phyloP scores from a whole-genome alignment of 441 rosid genomes.

The Pelargonium citronellum region DNA sequence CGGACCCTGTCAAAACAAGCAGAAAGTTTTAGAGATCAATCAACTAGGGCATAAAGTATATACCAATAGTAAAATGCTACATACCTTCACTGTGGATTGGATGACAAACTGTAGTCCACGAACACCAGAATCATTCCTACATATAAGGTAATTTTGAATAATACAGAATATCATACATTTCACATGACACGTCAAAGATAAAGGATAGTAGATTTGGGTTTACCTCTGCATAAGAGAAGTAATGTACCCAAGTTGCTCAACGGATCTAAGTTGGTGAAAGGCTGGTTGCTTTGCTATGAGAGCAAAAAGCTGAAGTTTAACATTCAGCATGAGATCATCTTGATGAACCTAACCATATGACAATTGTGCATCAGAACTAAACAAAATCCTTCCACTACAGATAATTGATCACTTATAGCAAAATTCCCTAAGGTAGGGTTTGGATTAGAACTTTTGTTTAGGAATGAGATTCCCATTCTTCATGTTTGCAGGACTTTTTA shows the following conservation, averaged over 20 bases:
- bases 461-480: too few species aligned
- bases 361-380: conserved; percentile 12
- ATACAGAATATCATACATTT: conserved; percentile 9
- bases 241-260: conserved; percentile 90
- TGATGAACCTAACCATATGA: conserved; percentile 41
- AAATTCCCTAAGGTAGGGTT: too few species aligned
- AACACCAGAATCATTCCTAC: conserved; percentile 57
- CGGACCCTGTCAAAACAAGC: conserved; percentile 51
- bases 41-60: conserved; percentile 10
- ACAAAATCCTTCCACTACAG: background rate
- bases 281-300: conserved; percentile 73
- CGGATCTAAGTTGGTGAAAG: conserved; percentile 87
- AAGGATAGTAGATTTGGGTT: background rate
- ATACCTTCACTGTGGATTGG: conserved; percentile 82
- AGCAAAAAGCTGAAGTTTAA: conserved; percentile 68
- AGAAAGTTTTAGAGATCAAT: background rate
- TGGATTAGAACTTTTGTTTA: too few species aligned
- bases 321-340: conserved; percentile 68
- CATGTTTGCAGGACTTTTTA: too few species aligned
- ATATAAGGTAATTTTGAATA: conserved; percentile 12
- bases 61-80: conserved; percentile 10
- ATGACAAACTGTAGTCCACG: conserved; percentile 65
- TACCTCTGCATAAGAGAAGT: conserved; percentile 67
- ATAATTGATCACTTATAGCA: too few species aligned
- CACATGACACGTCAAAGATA: conserved; percentile 7